Conservation (phyloP, 2,329 filamentous ascomycete species). For the Cladosporium austrohemisphaericum region DNA sequence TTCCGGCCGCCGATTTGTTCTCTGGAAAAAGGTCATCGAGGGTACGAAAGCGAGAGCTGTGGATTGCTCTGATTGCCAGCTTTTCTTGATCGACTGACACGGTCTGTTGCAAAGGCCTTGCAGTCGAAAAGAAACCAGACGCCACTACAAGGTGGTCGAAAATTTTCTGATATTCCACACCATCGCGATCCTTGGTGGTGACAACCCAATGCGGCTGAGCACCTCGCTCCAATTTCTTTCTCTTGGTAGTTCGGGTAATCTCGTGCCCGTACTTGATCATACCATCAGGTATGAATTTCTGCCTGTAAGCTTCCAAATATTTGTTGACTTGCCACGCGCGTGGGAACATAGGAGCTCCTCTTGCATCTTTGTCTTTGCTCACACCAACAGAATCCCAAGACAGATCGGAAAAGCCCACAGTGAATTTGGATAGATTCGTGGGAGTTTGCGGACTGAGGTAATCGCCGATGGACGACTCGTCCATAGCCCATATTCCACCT, state of each 20-base stretch:
- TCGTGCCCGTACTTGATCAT: slow-evolving; percentile 44
- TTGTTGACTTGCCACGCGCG: slow-evolving; percentile 71
- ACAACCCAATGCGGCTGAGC: slow-evolving; percentile 22
- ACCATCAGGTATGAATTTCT: slow-evolving; percentile 52
- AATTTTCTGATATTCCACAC: slow-evolving; percentile 18
- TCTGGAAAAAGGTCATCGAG: slow-evolving; percentile 37
- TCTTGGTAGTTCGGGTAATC: slow-evolving; percentile 19
- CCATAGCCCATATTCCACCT: slow-evolving; percentile 72
- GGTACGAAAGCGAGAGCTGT: slow-evolving; percentile 65
- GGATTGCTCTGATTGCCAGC: slow-evolving; percentile 49
- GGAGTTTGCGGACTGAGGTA: slow-evolving; percentile 59
- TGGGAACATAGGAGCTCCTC: slow-evolving; percentile 58
- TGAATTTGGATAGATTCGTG: slow-evolving; percentile 73
- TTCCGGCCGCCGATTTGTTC: slow-evolving; percentile 31
- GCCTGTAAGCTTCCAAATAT: slow-evolving; percentile 65
- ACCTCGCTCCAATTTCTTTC: slow-evolving; percentile 1
- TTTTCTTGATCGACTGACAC: slow-evolving; percentile 24
- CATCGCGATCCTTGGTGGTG: slow-evolving; percentile 17
- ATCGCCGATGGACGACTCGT: slow-evolving; percentile 40
- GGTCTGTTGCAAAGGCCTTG: slow-evolving; percentile 53
- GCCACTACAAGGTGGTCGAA: slow-evolving; percentile 72
- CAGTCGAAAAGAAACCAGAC: slow-evolving; percentile 71
- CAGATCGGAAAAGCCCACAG: slow-evolving; percentile 61
- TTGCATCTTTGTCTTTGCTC: not conserved
- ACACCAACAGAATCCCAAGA: slow-evolving; percentile 58